These are phyloP conservation scores for Monsonia emarginata DNA, from an alignment of 441 rosid genomes.

Conservation along the genomic window DNA sequence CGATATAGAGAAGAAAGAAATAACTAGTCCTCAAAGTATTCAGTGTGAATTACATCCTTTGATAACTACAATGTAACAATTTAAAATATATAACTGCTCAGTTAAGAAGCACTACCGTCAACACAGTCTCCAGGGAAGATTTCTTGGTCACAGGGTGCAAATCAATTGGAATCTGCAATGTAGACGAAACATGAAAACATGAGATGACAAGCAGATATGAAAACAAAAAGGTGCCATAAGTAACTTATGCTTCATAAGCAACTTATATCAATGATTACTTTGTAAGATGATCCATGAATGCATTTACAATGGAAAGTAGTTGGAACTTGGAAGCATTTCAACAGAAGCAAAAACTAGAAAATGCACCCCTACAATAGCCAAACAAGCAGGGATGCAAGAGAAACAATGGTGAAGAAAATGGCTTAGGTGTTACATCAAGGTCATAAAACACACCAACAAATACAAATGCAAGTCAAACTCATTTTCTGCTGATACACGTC, in stretches of 20 bases:
- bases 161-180: constrained; percentile 77
- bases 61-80: constrained; percentile 8
- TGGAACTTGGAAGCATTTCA: neutral
- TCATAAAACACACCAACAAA: neutral
- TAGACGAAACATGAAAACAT: constrained; percentile 15
- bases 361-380: neutral
- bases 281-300: neutral
- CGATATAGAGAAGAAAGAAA: neutral
- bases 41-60: constrained; percentile 3
- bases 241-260: neutral
- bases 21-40: neutral
- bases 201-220: constrained; percentile 4
- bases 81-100: constrained; percentile 12
- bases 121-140: constrained; percentile 90
- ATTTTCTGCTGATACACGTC: neutral
- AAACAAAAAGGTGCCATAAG: neutral
- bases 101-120: constrained; percentile 53
- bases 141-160: constrained; percentile 87
- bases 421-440: neutral
- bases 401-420: neutral
- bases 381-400: neutral
- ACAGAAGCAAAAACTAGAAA: neutral
- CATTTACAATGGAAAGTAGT: neutral
- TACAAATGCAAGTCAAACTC: neutral
- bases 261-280: neutral